A percentile compares a stretch with the other conserved stretches of the same genome.
These are phyloP conservation scores for Fusarium sp. DNA, from an alignment of 2,329 filamentous ascomycete genomes.

Conservation along the genomic window DNA sequence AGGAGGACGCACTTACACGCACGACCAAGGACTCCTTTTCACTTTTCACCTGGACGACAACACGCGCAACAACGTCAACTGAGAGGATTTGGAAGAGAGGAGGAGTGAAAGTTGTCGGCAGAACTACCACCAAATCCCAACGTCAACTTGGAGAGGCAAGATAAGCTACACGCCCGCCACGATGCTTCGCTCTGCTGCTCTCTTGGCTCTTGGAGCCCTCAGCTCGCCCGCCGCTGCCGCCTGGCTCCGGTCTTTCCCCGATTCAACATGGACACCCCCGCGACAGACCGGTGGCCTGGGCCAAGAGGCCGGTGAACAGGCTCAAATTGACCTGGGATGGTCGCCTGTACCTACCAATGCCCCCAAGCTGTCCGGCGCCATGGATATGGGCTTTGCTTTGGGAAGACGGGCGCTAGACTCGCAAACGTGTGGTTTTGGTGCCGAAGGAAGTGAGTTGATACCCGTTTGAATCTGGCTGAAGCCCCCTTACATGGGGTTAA, in stretches of 20 bases:
- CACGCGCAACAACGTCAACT: background rate
- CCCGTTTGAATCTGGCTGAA: background rate
- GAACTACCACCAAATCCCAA: background rate
- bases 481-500: background rate
- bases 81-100: slow-evolving; percentile 5
- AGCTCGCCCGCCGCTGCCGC: slow-evolving; percentile 40
- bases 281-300: slow-evolving; percentile 44
- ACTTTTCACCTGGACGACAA: background rate
- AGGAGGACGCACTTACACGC: slow-evolving; percentile 18
- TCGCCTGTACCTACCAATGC: slow-evolving; percentile 53
- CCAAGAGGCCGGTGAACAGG: slow-evolving; percentile 32
- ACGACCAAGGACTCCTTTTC: slow-evolving; percentile 7
- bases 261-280: slow-evolving; percentile 51
- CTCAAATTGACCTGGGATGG: slow-evolving; percentile 50
- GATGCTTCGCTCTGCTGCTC: slow-evolving; percentile 39
- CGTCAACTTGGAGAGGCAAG: background rate
- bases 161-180: background rate
- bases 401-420: slow-evolving; percentile 48
- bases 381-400: slow-evolving; percentile 49
- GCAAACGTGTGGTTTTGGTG: slow-evolving; percentile 53
- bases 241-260: slow-evolving; percentile 45
- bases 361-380: slow-evolving; percentile 49
- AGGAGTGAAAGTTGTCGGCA: background rate
- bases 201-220: slow-evolving; percentile 48
- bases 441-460: slow-evolving; percentile 50